These are phyloP conservation scores for Nothopassalora personata DNA, from an alignment of 2,329 filamentous ascomycete genomes.

Conservation along the genomic window DNA sequence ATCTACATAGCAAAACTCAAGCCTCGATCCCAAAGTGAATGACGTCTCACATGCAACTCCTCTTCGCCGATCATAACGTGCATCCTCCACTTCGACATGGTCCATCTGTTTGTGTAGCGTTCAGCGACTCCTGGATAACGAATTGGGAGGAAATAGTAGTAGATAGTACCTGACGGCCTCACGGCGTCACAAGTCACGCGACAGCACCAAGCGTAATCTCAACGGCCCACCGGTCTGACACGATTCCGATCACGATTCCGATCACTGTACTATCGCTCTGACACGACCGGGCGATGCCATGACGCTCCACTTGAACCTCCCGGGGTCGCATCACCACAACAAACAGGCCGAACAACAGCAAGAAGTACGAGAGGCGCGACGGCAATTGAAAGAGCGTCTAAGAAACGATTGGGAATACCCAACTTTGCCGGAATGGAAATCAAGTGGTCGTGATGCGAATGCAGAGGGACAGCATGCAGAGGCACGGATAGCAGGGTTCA, in stretches of 20 bases:
- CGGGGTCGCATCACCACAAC: constrained; percentile 21
- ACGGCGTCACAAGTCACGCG: neutral
- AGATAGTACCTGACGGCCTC: neutral
- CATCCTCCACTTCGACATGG: neutral
- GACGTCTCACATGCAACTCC: neutral
- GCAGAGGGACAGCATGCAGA: constrained; percentile 17
- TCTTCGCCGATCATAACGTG: neutral
- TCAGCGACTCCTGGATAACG: neutral
- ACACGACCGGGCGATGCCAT: constrained; percentile 12
- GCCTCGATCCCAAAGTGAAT: neutral
- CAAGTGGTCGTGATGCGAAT: constrained; percentile 9
- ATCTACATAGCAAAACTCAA: neutral
- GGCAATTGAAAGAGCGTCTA: constrained; percentile 38
- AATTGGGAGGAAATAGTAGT: neutral
- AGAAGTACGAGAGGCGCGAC: constrained; percentile 39
- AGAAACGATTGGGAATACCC: constrained; percentile 45
- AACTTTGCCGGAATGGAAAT: constrained; percentile 25
- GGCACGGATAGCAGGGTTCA: constrained; percentile 27
- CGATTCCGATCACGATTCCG: neutral
- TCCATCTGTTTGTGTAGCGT: neutral
- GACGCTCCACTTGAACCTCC: constrained; percentile 28
- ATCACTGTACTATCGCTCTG: neutral
- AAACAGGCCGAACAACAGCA: constrained; percentile 35
- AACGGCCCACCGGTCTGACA: neutral
- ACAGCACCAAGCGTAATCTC: neutral